Evolutionary conservation across 768 basidiomycete species (phyloP).

Genomic region (Cystofilobasidium bisporidii): DNA sequence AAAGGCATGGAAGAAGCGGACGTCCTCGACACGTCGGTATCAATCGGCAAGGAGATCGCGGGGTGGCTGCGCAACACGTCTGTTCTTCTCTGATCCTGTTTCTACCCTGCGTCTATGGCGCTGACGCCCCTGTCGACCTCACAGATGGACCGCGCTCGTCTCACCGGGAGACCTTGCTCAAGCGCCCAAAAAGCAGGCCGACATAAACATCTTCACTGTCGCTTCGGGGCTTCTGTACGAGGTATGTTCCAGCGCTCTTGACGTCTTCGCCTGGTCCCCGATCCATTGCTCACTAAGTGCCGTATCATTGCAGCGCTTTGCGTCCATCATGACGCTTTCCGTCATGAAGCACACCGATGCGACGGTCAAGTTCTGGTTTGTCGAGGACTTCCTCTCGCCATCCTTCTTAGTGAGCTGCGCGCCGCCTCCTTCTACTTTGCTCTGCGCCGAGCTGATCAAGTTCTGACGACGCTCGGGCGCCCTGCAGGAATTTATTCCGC

Average conservation of each 20-base stretch:
- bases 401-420: constrained; percentile 63
- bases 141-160: background rate
- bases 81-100: background rate
- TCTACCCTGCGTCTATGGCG: background rate
- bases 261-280: too few species aligned
- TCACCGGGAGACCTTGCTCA: constrained; percentile 26
- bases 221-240: constrained; percentile 94
- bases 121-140: background rate
- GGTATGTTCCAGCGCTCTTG: constrained; percentile 44
- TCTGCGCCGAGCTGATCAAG: too few species aligned
- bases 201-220: constrained; percentile 98
- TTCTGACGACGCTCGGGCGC: background rate
- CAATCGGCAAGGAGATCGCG: background rate
- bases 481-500: constrained; percentile 80
- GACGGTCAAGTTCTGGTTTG: constrained; percentile 99
- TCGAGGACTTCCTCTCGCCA: constrained; percentile 96
- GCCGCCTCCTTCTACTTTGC: background rate
- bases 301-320: constrained; percentile 70
- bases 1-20: constrained; percentile 73
- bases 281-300: too few species aligned
- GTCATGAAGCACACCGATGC: constrained; percentile 88
- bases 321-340: constrained; percentile 94
- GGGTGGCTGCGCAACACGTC: background rate
- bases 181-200: constrained; percentile 51
- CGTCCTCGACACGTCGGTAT: constrained; percentile 51